Evolutionary conservation across 257 asterid genomes (phyloP), one percentile per base, ranked within the genome.

Genomic region (Solanum stenotomum): DNA sequence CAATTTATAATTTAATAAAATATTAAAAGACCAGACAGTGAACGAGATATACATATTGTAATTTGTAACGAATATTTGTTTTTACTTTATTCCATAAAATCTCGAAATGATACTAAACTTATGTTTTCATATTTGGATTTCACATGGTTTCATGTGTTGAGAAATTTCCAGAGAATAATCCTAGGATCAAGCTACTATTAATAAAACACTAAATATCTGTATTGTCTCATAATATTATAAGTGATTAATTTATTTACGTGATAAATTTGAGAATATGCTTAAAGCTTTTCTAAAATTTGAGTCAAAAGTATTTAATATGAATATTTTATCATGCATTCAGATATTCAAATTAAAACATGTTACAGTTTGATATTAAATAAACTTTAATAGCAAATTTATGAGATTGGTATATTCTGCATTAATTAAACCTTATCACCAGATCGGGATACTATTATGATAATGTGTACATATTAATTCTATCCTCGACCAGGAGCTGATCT

Each of bases 151-250:
- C 84, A 40, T 25, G 37, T 42, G 63, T 40, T 42, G 18, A 8
- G 37, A 14, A 33, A 25, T 13, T 7, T 78, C 12, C 63, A 42
- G 15, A 25, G 84, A 78, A 42, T 78, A 76, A 38, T 23, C 77
- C 71, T 88, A 52, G 89, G 90, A 90, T 88, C 90, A 40, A 20
- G 68, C 85, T 81, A 90, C n/a, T 15, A 71, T 29, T 15, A 52
- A 78, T 79, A 15, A 85, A 74, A 68, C 61, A 46, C n/a, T 37
- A 81, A 52, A 7, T 38, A 44, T 22, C 5, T 37, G 23, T 83
- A 56, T 52, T 70, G 83, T 85, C 2, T 31, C 29, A 10, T 40
- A 33, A 27, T 27, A 6, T 34, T n/a, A 33, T n/a, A 5, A n/a
- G 7, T 11, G 16, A 1, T 65, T 65, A 65, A 65, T 11, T 10